Evolutionary conservation across 495 filamentous ascomycete species (phyloP), one percentile per base, ranked within the genome.

Genomic region (Penicillium crystallinum): DNA sequence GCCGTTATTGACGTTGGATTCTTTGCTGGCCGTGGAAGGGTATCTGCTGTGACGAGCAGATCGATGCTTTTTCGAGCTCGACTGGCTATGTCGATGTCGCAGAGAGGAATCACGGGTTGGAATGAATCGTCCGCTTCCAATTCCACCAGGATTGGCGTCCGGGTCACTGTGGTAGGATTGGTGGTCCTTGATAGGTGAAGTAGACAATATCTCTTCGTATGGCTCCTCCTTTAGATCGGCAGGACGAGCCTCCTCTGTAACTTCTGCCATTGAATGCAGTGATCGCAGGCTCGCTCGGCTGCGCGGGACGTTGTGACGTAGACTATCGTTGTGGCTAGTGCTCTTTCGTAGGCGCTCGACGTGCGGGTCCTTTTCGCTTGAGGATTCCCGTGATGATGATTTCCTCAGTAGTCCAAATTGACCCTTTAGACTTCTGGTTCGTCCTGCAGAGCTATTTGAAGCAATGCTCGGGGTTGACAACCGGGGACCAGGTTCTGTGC

Each of bases 81-180:
- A 71, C 37, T 66, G 67, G 23, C 66, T 76, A 54, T 86, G 57
- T 22, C 60, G 49, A 37, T 64, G 86, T 35, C 84, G 73, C 34
- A 89, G 61, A 6, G 84, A 88, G 1, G 85, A 89, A 42, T 88
- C 85, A 47, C 85, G 74, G 4, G 78, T 73, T 5, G 86, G 86
- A 41, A 90, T 87, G 9, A 77, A 54, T 65, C 77, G 42, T 7
- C 75, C 74, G 45, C 71, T 76, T 48, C 75, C 73, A 44, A 77
- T 72, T 1, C 71, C 70, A 15, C 75, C 73, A 2, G 70, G 75
- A 22, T 65, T 72, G 25, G 55, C 60, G 15, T 73, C 68, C 11
- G 63, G 67, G 3, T 61, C 58, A 31, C 44, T 61, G 31, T 65
- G 63, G 27, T 61, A 47, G 1, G 68, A 67, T 5, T 56, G 52